Evolutionary conservation across 345 rosid species (phyloP).

Genomic region (Eucalyptus polyanthemos): DNA sequence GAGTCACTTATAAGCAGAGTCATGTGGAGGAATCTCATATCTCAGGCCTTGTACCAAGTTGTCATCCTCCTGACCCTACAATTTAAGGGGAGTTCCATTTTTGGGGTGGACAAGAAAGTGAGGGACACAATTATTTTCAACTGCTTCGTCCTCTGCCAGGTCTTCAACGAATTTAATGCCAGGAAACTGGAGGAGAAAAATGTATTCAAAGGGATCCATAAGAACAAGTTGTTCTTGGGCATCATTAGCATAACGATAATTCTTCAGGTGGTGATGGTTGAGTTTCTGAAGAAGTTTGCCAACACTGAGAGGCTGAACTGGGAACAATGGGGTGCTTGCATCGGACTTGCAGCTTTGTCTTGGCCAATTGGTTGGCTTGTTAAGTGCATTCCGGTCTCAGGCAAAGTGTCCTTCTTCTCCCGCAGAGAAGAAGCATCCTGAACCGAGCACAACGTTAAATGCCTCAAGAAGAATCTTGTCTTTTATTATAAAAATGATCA

Average conservation of each 20-base stretch:
- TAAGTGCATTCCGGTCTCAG: constrained; percentile 49
- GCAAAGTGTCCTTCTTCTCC: background rate
- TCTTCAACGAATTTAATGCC: constrained; percentile 74
- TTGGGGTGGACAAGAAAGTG: constrained; percentile 31
- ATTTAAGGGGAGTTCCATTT: constrained; percentile 48
- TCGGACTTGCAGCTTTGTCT: constrained; percentile 38
- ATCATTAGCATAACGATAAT: constrained; percentile 39
- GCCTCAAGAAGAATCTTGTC: background rate
- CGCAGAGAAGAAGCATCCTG: background rate
- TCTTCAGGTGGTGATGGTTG: constrained; percentile 66
- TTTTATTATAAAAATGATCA: background rate
- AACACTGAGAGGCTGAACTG: constrained; percentile 55
- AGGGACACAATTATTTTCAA: constrained; percentile 66
- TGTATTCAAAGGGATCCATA: constrained; percentile 48
- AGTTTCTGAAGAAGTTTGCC: constrained; percentile 60
- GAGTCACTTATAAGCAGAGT: constrained; percentile 55
- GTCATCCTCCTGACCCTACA: constrained; percentile 48
- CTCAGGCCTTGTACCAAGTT: constrained; percentile 64
- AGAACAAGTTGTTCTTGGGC: constrained; percentile 52
- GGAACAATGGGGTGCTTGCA: constrained; percentile 61
- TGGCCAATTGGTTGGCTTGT: constrained; percentile 73
- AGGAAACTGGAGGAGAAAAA: constrained; percentile 72
- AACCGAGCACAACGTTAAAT: background rate
- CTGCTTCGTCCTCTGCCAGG: constrained; percentile 57
- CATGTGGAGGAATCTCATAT: constrained; percentile 71